Base-by-base conservation (phyloP, 2,329 filamentous ascomycete genomes). In the Lachnellula subtilissima region DNA sequence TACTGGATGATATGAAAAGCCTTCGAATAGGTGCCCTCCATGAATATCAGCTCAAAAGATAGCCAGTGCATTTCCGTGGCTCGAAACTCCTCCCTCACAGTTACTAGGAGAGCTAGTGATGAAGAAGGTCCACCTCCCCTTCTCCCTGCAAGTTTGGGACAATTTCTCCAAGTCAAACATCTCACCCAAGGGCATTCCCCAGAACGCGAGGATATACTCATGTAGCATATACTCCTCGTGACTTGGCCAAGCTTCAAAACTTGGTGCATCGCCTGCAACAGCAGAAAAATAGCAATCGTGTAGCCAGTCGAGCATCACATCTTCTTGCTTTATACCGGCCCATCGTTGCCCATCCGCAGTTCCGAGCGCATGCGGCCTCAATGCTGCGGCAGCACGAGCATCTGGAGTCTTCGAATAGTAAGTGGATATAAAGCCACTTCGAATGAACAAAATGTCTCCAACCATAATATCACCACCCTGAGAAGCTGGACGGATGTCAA, bases 381-480 rank as follows among this genome's bases (percentile, higher is more conserved):
- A 59, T 22, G 69, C 65, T n/a, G 78, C 69, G 19, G 76, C 65
- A 3, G 66, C 57, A 4, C 69, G 60, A 1, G 72, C 68, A 22
- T 76, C 73, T n/a, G 64, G 60, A 4, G 71, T 65, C 53, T 73
- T 73, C 1, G 72, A 66, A 32, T 67, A 50, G 53, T 69, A 69
- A 4, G 62, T 61, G 35, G 67, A 67, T 60, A 76, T 75, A 64
- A 76, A 82, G 11, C 79, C 77, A 59, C 68, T 74, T 6, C 79
- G 75, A 25, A 81, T 71, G 60, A 82, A 71, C 3, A 82, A 67
- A 36, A 82, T 75, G 59, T 82, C 79, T 9, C 79, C 79, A 53
- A 80, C 77, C n/a, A 72, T 66, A 32, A 80, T 69, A 59, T 76
- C 71, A 0, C 76, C 78, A 8, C 75, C 75, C 63, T 82, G 77